Evolutionary conservation across 2,329 filamentous ascomycete genomes (phyloP).

Genomic region (Rosellinia necatrix): DNA sequence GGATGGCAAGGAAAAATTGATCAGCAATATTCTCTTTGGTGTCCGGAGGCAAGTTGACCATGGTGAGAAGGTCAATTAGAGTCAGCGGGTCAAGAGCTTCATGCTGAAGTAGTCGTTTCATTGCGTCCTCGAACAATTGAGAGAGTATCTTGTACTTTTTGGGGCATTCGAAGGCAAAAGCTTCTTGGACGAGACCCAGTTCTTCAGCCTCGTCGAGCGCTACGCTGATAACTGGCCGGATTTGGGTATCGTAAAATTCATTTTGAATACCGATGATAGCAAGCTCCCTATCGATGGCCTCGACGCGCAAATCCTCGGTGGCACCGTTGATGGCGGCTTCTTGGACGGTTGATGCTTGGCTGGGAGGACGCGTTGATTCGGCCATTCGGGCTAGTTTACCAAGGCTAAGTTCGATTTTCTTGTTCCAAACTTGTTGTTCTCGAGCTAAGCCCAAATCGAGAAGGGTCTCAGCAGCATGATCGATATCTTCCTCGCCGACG

Average conservation of each 20-base stretch:
- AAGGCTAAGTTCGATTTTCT: constrained; percentile 89
- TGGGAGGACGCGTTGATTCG: constrained; percentile 48
- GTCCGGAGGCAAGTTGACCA: constrained; percentile 58
- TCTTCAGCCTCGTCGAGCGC: constrained; percentile 83
- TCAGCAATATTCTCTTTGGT: constrained; percentile 60
- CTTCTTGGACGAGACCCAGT: constrained; percentile 73
- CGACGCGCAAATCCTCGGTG: constrained; percentile 43
- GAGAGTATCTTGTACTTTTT: constrained; percentile 68
- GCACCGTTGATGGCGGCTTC: constrained; percentile 33
- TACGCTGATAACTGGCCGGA: constrained; percentile 68
- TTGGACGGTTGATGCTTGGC: constrained; percentile 38
- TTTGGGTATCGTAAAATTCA: constrained; percentile 66
- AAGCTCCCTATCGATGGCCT: constrained; percentile 65
- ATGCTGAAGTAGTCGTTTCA: constrained; percentile 73
- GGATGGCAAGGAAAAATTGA: constrained; percentile 78
- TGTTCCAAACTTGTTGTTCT: constrained; percentile 86
- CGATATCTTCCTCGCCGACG: constrained; percentile 73
- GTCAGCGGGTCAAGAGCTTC: constrained; percentile 69
- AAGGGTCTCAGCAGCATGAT: constrained; percentile 72
- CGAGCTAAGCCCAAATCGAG: constrained; percentile 69
- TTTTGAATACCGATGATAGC: constrained; percentile 80
- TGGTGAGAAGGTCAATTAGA: constrained; percentile 77
- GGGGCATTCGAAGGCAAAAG: constrained; percentile 61
- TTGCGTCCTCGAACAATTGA: constrained; percentile 70
- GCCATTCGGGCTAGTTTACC: constrained; percentile 81